Evolutionary conservation across 1,284 basidiomycete species (phyloP).

Genomic region (Peniophora sp.): DNA sequence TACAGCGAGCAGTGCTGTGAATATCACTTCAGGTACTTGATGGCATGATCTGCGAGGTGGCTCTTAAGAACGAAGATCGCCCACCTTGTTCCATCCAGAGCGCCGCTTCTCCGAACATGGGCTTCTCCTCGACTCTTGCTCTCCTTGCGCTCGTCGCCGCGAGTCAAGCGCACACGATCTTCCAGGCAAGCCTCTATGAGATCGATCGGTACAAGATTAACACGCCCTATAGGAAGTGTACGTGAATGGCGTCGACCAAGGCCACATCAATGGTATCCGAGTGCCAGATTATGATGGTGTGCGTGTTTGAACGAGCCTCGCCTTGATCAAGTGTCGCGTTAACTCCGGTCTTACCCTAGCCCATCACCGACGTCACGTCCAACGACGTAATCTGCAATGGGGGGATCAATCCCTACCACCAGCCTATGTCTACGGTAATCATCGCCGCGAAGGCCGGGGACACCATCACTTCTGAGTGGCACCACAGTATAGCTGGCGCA

Average conservation of each 20-base stretch:
- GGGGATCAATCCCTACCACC: slow-evolving; percentile 30
- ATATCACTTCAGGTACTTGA: no score
- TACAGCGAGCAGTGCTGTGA: no score
- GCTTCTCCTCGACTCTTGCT: slow-evolving; percentile 17
- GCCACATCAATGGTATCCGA: slow-evolving; percentile 38
- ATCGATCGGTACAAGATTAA: neutral
- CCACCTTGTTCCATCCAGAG: no score
- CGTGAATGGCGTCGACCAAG: slow-evolving; percentile 41
- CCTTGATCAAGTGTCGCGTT: neutral
- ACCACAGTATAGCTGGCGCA: slow-evolving; percentile 39
- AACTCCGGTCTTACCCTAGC: slow-evolving; percentile 25
- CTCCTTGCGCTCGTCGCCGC: slow-evolving; percentile 19
- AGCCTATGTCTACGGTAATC: neutral
- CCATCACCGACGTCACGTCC: slow-evolving; percentile 45
- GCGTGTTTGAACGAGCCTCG: slow-evolving; percentile 11
- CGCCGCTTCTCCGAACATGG: no score
- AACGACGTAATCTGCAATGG: slow-evolving; percentile 55
- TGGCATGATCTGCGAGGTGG: no score
- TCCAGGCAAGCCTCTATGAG: slow-evolving; percentile 27
- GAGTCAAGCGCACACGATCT: slow-evolving; percentile 37
- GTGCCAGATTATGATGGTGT: slow-evolving; percentile 44
- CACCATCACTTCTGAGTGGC: slow-evolving; percentile 44
- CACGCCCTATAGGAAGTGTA: slow-evolving; percentile 25
- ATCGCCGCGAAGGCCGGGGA: neutral
- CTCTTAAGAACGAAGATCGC: no score